Percentiles rank a stretch among this genome's conserved stretches.
Evolutionary conservation across 1,284 basidiomycete genomes (phyloP).

Genomic region (Xanthoconium separans): DNA sequence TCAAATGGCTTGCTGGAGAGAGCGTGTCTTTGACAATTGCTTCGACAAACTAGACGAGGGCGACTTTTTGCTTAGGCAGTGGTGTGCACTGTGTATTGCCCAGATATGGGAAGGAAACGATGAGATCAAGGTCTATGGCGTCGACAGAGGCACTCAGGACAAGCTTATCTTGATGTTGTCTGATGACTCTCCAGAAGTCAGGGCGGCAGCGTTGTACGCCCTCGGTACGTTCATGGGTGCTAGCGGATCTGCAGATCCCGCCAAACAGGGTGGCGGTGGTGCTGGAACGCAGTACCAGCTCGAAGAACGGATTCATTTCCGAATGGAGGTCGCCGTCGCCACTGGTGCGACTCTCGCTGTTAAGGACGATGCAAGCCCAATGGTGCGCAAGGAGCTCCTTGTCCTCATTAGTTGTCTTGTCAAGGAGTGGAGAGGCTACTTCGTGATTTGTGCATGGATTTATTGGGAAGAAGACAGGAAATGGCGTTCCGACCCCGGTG

Average conservation of each 20-base stretch:
- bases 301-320: slow-evolving; percentile 76
- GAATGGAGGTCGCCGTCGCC: slow-evolving; percentile 78
- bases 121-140: slow-evolving; percentile 85
- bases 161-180: slow-evolving; percentile 81
- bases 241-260: slow-evolving; percentile 68
- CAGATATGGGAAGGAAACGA: slow-evolving; percentile 96
- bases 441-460: slow-evolving; percentile 94
- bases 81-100: slow-evolving; percentile 92
- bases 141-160: slow-evolving; percentile 83
- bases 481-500: slow-evolving; percentile 42
- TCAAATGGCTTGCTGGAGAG: slow-evolving; percentile 83
- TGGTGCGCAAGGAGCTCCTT: slow-evolving; percentile 94
- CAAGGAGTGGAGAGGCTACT: slow-evolving; percentile 95
- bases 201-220: slow-evolving; percentile 89
- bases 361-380: slow-evolving; percentile 93
- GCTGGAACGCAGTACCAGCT: slow-evolving; percentile 83
- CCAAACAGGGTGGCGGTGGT: slow-evolving; percentile 78
- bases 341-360: slow-evolving; percentile 77
- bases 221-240: slow-evolving; percentile 94
- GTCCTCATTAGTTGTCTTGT: slow-evolving; percentile 92
- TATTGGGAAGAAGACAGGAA: slow-evolving; percentile 87
- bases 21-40: slow-evolving; percentile 89
- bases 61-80: slow-evolving; percentile 92
- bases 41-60: slow-evolving; percentile 84
- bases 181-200: slow-evolving; percentile 92